Evolutionary conservation across 179 eudicot genomes (phyloP).

Genomic region (Gypsophila paniculata): DNA sequence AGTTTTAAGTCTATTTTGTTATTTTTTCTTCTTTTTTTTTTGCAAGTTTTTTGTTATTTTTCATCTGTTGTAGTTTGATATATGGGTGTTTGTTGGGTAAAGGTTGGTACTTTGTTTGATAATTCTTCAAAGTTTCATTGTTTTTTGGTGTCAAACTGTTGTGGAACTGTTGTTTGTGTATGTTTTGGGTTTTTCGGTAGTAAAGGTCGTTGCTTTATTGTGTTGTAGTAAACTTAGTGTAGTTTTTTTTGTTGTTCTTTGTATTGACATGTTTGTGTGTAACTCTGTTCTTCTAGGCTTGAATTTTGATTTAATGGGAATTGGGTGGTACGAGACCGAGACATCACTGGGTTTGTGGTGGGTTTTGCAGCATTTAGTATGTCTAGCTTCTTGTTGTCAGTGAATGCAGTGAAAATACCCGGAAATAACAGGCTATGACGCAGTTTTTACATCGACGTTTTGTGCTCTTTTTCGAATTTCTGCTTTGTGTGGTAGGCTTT

Average conservation of each 20-base stretch:
- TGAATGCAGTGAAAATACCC: background rate
- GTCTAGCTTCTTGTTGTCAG: background rate
- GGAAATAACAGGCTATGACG: background rate
- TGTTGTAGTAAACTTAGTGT: background rate
- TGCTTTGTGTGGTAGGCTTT: background rate
- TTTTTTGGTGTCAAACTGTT: background rate
- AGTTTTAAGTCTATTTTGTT: background rate
- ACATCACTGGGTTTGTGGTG: background rate
- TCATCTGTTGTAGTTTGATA: conserved; percentile 13
- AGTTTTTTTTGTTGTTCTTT: conserved; percentile 3
- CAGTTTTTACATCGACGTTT: background rate
- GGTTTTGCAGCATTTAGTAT: conserved; percentile 5
- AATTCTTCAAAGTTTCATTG: background rate
- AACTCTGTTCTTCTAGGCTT: background rate
- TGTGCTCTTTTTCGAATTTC: background rate
- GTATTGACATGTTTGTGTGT: background rate
- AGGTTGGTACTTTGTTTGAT: background rate
- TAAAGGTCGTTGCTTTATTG: conserved; percentile 10
- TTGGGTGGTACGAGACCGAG: background rate
- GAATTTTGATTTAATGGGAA: background rate
- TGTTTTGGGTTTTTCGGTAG: background rate
- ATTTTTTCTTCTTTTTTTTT: background rate
- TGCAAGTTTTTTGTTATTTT: too few species aligned
- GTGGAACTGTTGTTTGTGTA: background rate
- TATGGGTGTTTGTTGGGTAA: conserved; percentile 16